Conservation (phyloP, 805 yeast genomes). For the Metschnikowia noctiluminum region DNA sequence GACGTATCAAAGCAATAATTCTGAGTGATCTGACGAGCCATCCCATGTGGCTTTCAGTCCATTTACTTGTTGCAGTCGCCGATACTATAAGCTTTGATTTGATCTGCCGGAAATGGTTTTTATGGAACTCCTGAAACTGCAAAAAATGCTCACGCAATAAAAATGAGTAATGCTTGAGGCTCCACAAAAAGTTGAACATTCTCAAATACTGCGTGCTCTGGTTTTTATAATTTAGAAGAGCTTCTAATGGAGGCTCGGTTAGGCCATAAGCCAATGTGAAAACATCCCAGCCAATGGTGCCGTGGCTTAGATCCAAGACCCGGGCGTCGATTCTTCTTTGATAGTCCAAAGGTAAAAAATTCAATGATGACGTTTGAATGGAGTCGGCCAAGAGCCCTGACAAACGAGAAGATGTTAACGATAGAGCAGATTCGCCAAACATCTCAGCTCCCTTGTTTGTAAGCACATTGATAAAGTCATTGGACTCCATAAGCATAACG, state of each 20-base stretch:
- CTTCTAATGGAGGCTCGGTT: constrained; percentile 51
- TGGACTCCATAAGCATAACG: constrained; percentile 65
- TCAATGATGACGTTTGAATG: constrained; percentile 50
- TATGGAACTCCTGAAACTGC: constrained; percentile 26
- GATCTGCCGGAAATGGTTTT: constrained; percentile 24
- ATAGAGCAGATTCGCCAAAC: constrained; percentile 59
- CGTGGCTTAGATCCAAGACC: constrained; percentile 65
- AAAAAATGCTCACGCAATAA: constrained; percentile 40
- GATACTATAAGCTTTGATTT: constrained; percentile 2
- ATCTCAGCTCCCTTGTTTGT: constrained; percentile 51
- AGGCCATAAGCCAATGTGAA: constrained; percentile 79
- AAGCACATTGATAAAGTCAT: constrained; percentile 77
- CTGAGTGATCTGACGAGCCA: constrained; percentile 33
- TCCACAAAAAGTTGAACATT: constrained; percentile 84
- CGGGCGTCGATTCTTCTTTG: constrained; percentile 74
- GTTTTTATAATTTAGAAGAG: constrained; percentile 26
- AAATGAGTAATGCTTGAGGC: constrained; percentile 59
- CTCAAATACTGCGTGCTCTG: constrained; percentile 56
- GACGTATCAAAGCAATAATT: constrained; percentile 36
- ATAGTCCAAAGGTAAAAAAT: constrained; percentile 33
- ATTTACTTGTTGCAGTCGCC: background rate
- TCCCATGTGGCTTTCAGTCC: constrained; percentile 6
- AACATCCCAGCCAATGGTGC: constrained; percentile 85
- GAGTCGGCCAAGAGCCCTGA: constrained; percentile 65
- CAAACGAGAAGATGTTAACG: constrained; percentile 62